Evolutionary conservation across 805 yeast species (phyloP).

Genomic region (Candida ipomoeae): DNA sequence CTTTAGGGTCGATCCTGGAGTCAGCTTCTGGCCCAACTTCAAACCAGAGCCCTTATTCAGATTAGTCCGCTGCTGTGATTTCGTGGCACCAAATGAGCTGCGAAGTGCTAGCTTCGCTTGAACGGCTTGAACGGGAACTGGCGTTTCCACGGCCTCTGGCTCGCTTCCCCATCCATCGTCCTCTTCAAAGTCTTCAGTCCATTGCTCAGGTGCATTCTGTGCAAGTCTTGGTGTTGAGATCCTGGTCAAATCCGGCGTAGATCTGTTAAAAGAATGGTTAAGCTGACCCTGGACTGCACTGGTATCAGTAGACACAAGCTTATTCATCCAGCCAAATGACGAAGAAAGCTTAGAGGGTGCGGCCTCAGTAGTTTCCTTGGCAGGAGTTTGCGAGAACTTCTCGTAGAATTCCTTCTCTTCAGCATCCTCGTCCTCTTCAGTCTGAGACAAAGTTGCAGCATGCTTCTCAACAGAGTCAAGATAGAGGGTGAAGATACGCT

Average conservation of each 20-base stretch:
- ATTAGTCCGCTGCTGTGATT: background rate
- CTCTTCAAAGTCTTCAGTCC: slow-evolving; percentile 20
- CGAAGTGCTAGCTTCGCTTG: slow-evolving; percentile 1
- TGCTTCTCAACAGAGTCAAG: slow-evolving; percentile 36
- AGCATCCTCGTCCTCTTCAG: slow-evolving; percentile 32
- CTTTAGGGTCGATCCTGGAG: slow-evolving; percentile 24
- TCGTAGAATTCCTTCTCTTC: slow-evolving; percentile 38
- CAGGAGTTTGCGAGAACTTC: slow-evolving; percentile 20
- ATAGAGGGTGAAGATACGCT: slow-evolving; percentile 59
- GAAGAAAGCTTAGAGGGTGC: slow-evolving; percentile 13
- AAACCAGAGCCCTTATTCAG: slow-evolving; percentile 12
- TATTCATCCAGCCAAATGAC: slow-evolving; percentile 38
- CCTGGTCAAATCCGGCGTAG: slow-evolving; percentile 35
- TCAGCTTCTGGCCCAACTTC: slow-evolving; percentile 21
- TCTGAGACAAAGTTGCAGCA: slow-evolving; percentile 31
- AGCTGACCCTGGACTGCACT: slow-evolving; percentile 29
- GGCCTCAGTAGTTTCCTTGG: background rate
- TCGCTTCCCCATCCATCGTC: slow-evolving; percentile 14
- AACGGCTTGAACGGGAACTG: background rate
- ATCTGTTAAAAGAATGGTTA: slow-evolving; percentile 33
- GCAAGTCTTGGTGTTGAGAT: slow-evolving; percentile 23
- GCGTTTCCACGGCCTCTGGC: background rate
- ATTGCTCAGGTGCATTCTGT: slow-evolving; percentile 5
- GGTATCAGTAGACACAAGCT: slow-evolving; percentile 25
- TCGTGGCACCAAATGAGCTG: slow-evolving; percentile 1